Conservation (phyloP, 2,329 filamentous ascomycete species). For the Cladophialophora bantiana region DNA sequence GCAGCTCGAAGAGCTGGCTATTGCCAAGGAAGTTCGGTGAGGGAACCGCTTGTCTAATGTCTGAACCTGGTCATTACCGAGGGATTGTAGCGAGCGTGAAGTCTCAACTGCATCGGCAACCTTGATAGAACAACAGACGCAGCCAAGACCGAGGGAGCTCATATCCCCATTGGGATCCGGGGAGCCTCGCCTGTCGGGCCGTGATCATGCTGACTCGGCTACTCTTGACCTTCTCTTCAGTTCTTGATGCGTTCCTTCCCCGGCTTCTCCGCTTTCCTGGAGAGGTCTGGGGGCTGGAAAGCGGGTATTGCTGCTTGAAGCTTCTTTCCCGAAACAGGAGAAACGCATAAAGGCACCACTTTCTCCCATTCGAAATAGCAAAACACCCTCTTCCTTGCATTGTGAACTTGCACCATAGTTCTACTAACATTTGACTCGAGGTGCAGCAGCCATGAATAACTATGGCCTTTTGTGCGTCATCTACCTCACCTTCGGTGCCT, state of each 20-base stretch:
- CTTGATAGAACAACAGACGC: not conserved
- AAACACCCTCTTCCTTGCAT: not conserved
- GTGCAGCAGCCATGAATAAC: constrained; percentile 2
- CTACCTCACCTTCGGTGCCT: constrained; percentile 12
- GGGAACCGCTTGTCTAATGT: not conserved
- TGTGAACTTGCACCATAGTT: not conserved
- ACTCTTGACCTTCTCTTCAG: not conserved
- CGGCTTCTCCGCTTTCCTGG: constrained; percentile 4
- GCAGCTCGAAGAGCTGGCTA: not conserved
- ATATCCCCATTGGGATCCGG: constrained; percentile 2
- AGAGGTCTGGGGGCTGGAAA: not conserved
- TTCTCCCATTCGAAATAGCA: not conserved
- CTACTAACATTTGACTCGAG: not conserved
- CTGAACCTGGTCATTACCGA: not conserved
- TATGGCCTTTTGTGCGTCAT: constrained; percentile 10
- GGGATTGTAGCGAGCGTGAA: not conserved
- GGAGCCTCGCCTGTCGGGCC: not conserved
- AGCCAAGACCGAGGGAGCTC: not conserved
- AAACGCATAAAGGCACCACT: not conserved
- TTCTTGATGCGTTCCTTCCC: not conserved
- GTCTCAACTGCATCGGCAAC: not conserved
- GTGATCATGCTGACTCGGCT: not conserved
- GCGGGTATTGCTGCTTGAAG: not conserved
- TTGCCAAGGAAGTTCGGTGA: not conserved
- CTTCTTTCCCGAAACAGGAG: not conserved